Evolutionary conservation across 2,329 filamentous ascomycete genomes (phyloP), one percentile per base, ranked within the genome.

Genomic region (Akanthomyces muscarius): DNA sequence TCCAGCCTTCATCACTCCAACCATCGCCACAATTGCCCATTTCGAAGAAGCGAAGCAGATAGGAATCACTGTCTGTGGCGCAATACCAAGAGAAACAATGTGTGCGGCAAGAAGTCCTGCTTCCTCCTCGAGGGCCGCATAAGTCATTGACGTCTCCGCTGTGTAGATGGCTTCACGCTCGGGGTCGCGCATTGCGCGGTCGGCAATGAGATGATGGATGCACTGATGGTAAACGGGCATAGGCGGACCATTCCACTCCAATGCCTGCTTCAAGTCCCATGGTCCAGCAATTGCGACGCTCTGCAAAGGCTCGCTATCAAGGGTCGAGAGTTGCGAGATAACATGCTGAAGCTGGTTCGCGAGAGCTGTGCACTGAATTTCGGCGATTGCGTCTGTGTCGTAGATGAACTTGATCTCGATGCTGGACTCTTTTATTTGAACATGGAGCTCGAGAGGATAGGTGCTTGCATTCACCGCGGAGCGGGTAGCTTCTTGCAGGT

Each of bases 21-120:
- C 48, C 55, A 58, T 58, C 1, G 55, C 55, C 4, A 58, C 55
- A 25, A 58, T 58, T 7, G 55, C 55, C 55, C 55, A 58, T 10
- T 47, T 58, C 6, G 41, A 58, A 11, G 41, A 47, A 16, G 41
- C 41, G 16, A 58, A 58, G 25, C 55, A 58, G 6, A 58, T 47
- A 4, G 55, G 55, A 25, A 58, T 25, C 3, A 58, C 55, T 4
- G 55, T 47, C 21, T 47, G 52, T 33, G 52, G 52, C 13, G 52
- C 33, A 16, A 55, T 55, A 1, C 52, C 52, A 13, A 55, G 52
- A 14, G 33, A 55, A 3, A 41, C 52, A 14, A 55, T 55, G 11
- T 55, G 52, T 10, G 52, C 52, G 4, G 52, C 52, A 11, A 55
- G 21, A 21, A 55, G n/a, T 2, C 33, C 36, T 23, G 52, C 33